Conservation (phyloP, 179 eudicot species). For the Patellifolia procumbens region DNA sequence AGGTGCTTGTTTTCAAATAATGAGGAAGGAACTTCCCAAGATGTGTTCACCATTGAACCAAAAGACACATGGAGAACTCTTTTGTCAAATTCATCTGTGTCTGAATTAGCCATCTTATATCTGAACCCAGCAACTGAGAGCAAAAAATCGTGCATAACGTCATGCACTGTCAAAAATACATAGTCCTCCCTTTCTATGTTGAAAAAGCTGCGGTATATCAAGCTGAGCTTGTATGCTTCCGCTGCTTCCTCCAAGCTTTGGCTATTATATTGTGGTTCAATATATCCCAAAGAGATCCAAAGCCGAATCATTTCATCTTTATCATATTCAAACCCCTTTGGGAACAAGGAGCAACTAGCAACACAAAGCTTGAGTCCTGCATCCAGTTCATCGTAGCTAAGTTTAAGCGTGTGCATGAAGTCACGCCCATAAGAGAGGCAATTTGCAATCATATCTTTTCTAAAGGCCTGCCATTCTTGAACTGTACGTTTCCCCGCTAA, state of each 20-base stretch:
- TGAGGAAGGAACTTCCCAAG: neutral
- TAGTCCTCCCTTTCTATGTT: neutral
- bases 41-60: neutral
- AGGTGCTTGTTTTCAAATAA: neutral
- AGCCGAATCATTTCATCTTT: neutral
- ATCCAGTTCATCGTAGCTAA: conserved; percentile 11
- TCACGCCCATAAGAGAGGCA: conserved; percentile 2
- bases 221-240: neutral
- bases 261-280: neutral
- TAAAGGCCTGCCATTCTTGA: conserved; percentile 13
- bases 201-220: conserved; percentile 11
- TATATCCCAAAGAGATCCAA: conserved; percentile 18
- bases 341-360: conserved; percentile 16
- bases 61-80: conserved; percentile 13
- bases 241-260: conserved; percentile 7
- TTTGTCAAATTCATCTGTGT: neutral
- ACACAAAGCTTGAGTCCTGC: conserved; percentile 3
- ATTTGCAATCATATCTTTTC: conserved; percentile 3
- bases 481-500: conserved; percentile 1
- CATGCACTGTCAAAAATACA: neutral
- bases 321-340: neutral
- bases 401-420: conserved; percentile 4
- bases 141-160: conserved; percentile 12
- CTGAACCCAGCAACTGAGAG: neutral
- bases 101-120: conserved; percentile 13